phyloP scores from a whole-genome alignment of 2,329 filamentous ascomycete species.

The Pyrenochaeta sp. region DNA sequence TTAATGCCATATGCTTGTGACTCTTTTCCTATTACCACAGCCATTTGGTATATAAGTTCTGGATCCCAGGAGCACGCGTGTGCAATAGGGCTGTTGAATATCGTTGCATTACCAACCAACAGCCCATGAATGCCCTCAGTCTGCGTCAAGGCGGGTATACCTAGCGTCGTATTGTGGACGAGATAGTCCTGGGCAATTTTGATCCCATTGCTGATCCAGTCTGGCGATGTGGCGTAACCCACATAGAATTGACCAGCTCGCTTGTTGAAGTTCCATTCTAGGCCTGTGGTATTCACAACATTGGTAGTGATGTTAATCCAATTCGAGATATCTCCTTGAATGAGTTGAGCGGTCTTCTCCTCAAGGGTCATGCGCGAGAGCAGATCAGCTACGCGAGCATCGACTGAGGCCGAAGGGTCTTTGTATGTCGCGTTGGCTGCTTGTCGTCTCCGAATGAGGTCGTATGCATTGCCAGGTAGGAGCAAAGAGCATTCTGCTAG shows the following conservation, averaged over 20 bases:
- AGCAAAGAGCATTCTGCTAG: conserved; percentile 22
- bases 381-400: conserved; percentile 72
- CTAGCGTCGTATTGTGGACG: conserved; percentile 70
- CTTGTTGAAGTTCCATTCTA: conserved; percentile 71
- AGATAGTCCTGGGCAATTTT: conserved; percentile 75
- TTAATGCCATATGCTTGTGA: conserved; percentile 73
- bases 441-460: conserved; percentile 36
- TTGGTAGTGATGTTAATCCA: conserved; percentile 76
- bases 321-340: conserved; percentile 72
- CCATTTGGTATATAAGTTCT: conserved; percentile 72
- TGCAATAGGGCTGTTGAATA: conserved; percentile 80
- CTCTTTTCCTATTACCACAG: conserved; percentile 70
- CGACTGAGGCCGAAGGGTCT: conserved; percentile 67
- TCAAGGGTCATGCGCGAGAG: conserved; percentile 76
- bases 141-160: conserved; percentile 76
- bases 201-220: conserved; percentile 69
- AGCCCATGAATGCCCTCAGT: conserved; percentile 79
- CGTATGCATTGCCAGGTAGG: conserved; percentile 27
- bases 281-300: conserved; percentile 71
- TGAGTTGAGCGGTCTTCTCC: conserved; percentile 75
- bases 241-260: conserved; percentile 77
- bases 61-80: conserved; percentile 77
- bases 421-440: conserved; percentile 63
- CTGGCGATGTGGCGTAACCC: conserved; percentile 71
- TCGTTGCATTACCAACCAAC: conserved; percentile 75